phyloP scores from a whole-genome alignment of 2,329 filamentous ascomycete genomes.

The Neobulgaria alba region DNA sequence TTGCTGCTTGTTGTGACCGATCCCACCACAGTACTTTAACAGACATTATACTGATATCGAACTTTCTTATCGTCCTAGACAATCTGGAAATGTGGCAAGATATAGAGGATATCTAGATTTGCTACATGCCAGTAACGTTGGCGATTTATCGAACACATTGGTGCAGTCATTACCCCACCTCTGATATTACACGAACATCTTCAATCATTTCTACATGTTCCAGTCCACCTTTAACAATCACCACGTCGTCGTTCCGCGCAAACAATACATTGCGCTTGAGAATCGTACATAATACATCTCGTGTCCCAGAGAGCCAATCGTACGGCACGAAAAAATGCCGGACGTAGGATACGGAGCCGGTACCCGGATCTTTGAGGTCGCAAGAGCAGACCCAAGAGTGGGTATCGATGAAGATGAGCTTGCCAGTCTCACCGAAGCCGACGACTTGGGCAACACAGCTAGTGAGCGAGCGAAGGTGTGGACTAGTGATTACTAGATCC shows the following conservation, averaged over 20 bases:
- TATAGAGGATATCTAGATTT: no score
- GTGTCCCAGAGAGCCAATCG: conserved; percentile 27
- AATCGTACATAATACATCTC: conserved; percentile 16
- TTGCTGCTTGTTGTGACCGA: no score
- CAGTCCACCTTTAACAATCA: conserved; percentile 23
- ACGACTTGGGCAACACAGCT: conserved; percentile 18
- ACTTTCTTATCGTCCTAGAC: no score
- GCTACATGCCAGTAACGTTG: no score
- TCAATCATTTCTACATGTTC: conserved; percentile 22
- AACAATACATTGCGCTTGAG: conserved; percentile 22
- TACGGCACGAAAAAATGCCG: conserved; percentile 30
- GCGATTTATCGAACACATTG: no score
- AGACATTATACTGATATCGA: no score
- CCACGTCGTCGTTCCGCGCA: conserved; percentile 21
- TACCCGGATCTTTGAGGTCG: conserved; percentile 10
- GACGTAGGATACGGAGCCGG: conserved; percentile 11
- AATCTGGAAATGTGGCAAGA: no score
- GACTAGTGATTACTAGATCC: conserved; percentile 2
- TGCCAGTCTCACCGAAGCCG: conserved; percentile 15
- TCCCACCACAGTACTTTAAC: no score
- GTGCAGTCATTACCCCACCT: no score
- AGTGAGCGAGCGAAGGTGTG: conserved; percentile 11
- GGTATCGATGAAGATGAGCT: conserved; percentile 24
- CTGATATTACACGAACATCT: no score
- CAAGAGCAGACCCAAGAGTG: conserved; percentile 27